Evolutionary conservation across 352 stramenopile genomes (phyloP).

Genomic region (Phytophthora litchii): DNA sequence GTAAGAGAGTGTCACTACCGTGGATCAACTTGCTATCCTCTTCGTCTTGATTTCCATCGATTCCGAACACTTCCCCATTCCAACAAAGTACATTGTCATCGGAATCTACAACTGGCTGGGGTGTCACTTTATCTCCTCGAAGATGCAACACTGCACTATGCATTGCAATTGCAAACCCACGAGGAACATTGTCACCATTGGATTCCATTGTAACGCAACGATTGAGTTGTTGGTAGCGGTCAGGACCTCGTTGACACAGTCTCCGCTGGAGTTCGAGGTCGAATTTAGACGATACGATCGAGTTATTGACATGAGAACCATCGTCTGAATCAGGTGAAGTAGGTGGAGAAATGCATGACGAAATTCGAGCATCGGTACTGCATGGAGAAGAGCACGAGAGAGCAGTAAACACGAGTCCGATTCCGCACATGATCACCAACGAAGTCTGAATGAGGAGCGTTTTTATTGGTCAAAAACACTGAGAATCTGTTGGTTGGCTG

Average conservation of each 20-base stretch:
- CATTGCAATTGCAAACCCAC: conserved; percentile 52
- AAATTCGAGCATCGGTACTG: neutral
- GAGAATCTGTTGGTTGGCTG: too few species aligned
- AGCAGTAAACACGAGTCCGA: conserved; percentile 29
- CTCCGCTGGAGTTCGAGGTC: conserved; percentile 26
- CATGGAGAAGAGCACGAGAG: neutral
- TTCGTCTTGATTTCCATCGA: conserved; percentile 21
- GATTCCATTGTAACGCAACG: conserved; percentile 9
- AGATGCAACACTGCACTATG: conserved; percentile 92
- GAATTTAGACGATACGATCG: conserved; percentile 15
- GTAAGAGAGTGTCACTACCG: conserved; percentile 51
- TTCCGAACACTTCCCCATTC: conserved; percentile 94
- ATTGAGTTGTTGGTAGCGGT: conserved; percentile 27
- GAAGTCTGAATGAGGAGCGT: too few species aligned
- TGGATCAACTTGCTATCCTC: conserved; percentile 18
- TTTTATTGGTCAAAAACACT: too few species aligned
- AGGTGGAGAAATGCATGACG: neutral
- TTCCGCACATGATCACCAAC: conserved; percentile 42
- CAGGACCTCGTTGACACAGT: conserved; percentile 42
- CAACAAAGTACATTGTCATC: conserved; percentile 83
- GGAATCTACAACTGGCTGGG: conserved; percentile 85
- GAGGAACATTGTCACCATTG: neutral
- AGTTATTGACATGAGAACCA: neutral
- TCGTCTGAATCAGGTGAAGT: neutral
- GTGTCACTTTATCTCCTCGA: conserved; percentile 60